A percentile compares a stretch with the other conserved stretches of the same genome.
phyloP scores from a whole-genome alignment of 805 yeast species.

The Jamesozyma lodderae region DNA sequence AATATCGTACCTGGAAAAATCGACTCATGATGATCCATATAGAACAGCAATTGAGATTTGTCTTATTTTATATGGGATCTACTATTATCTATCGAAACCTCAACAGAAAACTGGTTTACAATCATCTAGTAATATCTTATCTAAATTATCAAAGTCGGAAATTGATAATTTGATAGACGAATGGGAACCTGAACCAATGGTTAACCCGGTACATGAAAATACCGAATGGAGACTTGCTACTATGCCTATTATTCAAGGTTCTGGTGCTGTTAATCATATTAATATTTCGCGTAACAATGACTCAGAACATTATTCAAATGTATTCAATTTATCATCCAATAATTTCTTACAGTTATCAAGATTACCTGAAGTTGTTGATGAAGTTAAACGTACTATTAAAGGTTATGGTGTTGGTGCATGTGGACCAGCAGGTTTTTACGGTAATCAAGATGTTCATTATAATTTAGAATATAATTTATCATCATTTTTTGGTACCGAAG shows the following conservation, averaged over 20 bases:
- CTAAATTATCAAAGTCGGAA: conserved; percentile 51
- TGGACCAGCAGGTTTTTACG: conserved; percentile 97
- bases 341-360: conserved; percentile 63
- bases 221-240: conserved; percentile 49
- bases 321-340: conserved; percentile 58
- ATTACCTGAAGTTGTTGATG: conserved; percentile 37
- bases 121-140: conserved; percentile 55
- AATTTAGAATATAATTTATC: conserved; percentile 70
- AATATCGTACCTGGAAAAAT: conserved; percentile 66
- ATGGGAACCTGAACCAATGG: conserved; percentile 87
- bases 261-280: conserved; percentile 34
- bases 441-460: conserved; percentile 86
- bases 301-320: conserved; percentile 26
- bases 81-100: conserved; percentile 66
- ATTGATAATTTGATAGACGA: conserved; percentile 77
- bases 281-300: conserved; percentile 23
- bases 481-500: conserved; percentile 64
- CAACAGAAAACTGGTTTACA: conserved; percentile 69
- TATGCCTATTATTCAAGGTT: conserved; percentile 55
- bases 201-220: conserved; percentile 15
- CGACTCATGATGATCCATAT: conserved; percentile 89
- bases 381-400: conserved; percentile 50
- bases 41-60: conserved; percentile 75
- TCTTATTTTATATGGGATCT: conserved; percentile 69
- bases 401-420: conserved; percentile 94